These are phyloP conservation scores for Tetrastigma voinierianum DNA, from an alignment of 164 flowering plant genomes.

Conservation along the genomic window DNA sequence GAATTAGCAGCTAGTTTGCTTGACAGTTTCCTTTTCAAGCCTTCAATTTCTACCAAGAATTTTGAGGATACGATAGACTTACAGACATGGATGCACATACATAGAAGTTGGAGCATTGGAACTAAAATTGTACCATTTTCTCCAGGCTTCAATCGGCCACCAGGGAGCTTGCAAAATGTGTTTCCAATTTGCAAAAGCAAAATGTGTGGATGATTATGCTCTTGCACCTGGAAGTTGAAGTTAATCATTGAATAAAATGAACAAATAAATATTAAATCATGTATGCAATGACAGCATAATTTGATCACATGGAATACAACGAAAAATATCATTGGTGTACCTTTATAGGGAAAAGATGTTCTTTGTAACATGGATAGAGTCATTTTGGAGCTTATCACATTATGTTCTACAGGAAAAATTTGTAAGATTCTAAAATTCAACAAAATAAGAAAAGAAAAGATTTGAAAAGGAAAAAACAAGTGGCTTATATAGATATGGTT, in stretches of 20 bases:
- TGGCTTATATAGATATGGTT: no score
- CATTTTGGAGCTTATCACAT: no score
- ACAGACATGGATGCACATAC: no score
- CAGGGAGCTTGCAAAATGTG: constrained; percentile 98
- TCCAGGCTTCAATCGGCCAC: constrained; percentile 97
- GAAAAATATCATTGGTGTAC: not conserved
- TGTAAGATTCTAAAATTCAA: no score
- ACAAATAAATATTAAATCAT: not conserved
- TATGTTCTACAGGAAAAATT: no score
- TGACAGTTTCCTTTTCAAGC: constrained; percentile 87
- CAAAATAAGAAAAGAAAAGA: no score
- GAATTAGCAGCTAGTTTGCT: constrained; percentile 98
- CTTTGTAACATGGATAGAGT: no score
- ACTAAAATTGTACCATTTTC: constrained; percentile 68
- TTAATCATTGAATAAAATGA: no score
- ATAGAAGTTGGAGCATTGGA: not conserved
- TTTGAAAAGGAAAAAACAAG: no score
- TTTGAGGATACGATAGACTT: not conserved
- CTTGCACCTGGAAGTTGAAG: constrained; percentile 73
- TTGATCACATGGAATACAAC: not conserved
- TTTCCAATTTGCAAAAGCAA: constrained; percentile 96
- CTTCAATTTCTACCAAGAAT: constrained; percentile 80
- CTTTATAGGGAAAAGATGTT: no score
- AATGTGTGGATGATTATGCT: constrained; percentile 99
- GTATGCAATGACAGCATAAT: no score